Conservation (phyloP, 441 rosid species). For the Arabidopsis hybrid region DNA sequence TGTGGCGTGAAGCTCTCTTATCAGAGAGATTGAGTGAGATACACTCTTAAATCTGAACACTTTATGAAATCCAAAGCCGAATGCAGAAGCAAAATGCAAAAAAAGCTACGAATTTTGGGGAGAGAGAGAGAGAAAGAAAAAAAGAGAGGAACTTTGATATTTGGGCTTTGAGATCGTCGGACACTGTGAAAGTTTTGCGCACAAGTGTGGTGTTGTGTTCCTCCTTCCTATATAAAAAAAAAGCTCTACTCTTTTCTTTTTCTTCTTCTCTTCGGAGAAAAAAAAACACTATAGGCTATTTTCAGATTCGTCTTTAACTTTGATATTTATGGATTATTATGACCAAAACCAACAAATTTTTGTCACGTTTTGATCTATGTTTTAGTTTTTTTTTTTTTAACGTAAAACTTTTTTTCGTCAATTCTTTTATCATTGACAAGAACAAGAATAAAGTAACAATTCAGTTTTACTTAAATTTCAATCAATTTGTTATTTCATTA, state of each 20-base stretch:
- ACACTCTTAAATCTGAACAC: conserved; percentile 31
- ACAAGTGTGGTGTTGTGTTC: conserved; percentile 35
- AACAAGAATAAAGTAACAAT: too few species aligned
- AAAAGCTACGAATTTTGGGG: conserved; percentile 10
- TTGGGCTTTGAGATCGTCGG: conserved; percentile 40
- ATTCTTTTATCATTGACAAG: too few species aligned
- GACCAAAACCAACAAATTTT: background rate
- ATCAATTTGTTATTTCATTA: too few species aligned
- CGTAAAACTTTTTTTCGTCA: too few species aligned
- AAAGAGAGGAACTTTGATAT: conserved; percentile 30
- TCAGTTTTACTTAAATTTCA: too few species aligned
- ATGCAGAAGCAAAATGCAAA: conserved; percentile 36
- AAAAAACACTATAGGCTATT: background rate
- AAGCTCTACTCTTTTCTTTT: background rate
- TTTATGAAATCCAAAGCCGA: conserved; percentile 34
- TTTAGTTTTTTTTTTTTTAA: background rate
- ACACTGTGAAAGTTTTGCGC: conserved; percentile 38
- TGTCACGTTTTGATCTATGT: background rate
- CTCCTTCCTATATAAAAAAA: conserved; percentile 14
- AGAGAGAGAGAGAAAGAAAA: background rate
- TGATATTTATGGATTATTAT: background rate
- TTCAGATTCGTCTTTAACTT: conserved; percentile 24
- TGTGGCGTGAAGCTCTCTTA: conserved; percentile 20
- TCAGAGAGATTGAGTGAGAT: conserved; percentile 39
- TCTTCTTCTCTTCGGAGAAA: background rate